Base-by-base conservation (phyloP, 2,329 filamentous ascomycete species). In the Fusarium pilosicola region DNA sequence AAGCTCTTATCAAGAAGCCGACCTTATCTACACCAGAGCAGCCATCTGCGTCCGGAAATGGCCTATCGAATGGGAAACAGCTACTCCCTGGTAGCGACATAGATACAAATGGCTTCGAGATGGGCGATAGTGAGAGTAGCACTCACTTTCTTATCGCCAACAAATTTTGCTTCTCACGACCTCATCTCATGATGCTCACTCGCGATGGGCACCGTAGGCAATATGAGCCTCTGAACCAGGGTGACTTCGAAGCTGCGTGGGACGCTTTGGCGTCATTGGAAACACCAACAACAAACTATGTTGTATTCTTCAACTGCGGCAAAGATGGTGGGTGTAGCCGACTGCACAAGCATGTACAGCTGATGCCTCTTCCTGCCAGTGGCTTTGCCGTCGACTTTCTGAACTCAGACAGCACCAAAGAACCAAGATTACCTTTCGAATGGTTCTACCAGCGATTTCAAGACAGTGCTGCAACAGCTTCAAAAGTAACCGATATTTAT, bases 121-220 rank as follows among this genome's bases (percentile, higher is more conserved):
- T 65, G 18, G 45, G 55, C 7, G 5, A 17, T 1, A 49, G 17
- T n/a, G 39, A 18, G 1, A 30, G 24, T 4, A 42, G 15, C 13
- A 52, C 15, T 22, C 62, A 65, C 24, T 46, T 65, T 14, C 45
- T 65, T 17, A 32, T 65, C 12, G 46, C 46, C 7, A 60, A 51
- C 32, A 65, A 65, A 32, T 65, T 65, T 26, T 65, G 45, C 24
- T 65, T 65, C 30, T 51, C 62, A 4, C 39, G 62, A 22, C 56
- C 62, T 15, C 62, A 61, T 14, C 56, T 65, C 10, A 36, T 65
- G 56, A 51, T 65, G 26, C 56, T 65, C 24, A 65, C 62, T 28
- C 41, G 32, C 2, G 41, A 65, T 42, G 48, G 62, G 5, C 36
- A 54, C 24, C 14, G 41, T 5, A 30, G 62, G 15, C 48, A 65